Conservation (phyloP, 2,329 filamentous ascomycete species). For the Diplodia seriata region DNA sequence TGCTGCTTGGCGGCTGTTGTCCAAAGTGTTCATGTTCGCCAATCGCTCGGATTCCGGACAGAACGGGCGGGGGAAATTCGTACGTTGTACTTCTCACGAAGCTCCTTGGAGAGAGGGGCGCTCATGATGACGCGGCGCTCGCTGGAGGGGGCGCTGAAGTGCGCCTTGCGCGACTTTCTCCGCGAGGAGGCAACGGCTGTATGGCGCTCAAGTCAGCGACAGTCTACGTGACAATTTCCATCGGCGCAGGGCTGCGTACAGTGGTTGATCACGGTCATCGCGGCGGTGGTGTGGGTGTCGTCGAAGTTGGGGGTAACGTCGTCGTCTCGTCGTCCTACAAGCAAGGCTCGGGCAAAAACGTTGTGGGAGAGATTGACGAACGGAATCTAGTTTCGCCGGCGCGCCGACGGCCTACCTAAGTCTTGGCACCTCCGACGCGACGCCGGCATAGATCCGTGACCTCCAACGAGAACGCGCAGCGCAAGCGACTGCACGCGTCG, state of each 20-base stretch:
- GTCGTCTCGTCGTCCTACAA: constrained; percentile 31
- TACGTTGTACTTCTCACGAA: constrained; percentile 99
- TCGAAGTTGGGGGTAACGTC: constrained; percentile 31
- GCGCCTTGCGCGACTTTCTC: constrained; percentile 98
- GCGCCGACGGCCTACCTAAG: background rate
- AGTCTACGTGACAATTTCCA: background rate
- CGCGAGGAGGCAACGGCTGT: constrained; percentile 73
- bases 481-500: constrained; percentile 15
- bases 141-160: constrained; percentile 95
- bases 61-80: constrained; percentile 42
- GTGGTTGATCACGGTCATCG: constrained; percentile 75
- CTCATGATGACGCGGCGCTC: constrained; percentile 96
- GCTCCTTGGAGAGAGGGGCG: constrained; percentile 70
- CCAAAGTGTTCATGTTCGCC: background rate
- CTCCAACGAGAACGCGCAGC: constrained; percentile 19
- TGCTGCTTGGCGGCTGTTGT: background rate
- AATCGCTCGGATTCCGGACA: constrained; percentile 14
- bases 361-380: constrained; percentile 32
- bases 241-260: constrained; percentile 51
- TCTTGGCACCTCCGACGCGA: constrained; percentile 10
- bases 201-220: constrained; percentile 29
- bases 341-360: constrained; percentile 25
- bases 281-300: constrained; percentile 45
- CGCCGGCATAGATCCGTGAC: constrained; percentile 3
- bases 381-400: constrained; percentile 21